Conservation (phyloP, 495 filamentous ascomycete species). For the Xylaria scruposa region DNA sequence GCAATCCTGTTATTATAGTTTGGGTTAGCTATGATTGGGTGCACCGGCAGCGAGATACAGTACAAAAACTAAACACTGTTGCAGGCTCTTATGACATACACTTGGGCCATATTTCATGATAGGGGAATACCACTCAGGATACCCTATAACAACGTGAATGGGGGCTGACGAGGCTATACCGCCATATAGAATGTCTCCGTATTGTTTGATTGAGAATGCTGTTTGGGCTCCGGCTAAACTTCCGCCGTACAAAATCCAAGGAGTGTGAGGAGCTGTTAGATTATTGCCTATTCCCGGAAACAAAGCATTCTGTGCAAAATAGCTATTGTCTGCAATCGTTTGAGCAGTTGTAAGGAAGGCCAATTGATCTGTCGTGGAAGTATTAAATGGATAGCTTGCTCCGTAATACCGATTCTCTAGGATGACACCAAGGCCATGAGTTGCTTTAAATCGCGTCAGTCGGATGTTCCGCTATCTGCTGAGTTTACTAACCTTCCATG, state of each 20-base stretch:
- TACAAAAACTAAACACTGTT: not conserved
- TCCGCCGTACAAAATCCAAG: slow-evolving; percentile 55
- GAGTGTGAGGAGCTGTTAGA: slow-evolving; percentile 47
- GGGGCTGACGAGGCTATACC: slow-evolving; percentile 52
- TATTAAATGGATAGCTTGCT: slow-evolving; percentile 48
- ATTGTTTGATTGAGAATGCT: slow-evolving; percentile 48
- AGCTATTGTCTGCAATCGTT: slow-evolving; percentile 55
- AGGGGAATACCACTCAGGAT: slow-evolving; percentile 46
- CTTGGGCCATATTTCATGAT: slow-evolving; percentile 39
- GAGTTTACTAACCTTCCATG: slow-evolving; percentile 40
- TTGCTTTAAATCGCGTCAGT: slow-evolving; percentile 32
- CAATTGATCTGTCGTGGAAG: slow-evolving; percentile 52
- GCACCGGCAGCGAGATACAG: not conserved
- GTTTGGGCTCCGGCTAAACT: slow-evolving; percentile 53
- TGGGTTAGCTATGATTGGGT: slow-evolving; percentile 30
- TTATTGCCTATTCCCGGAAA: slow-evolving; percentile 46
- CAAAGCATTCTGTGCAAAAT: slow-evolving; percentile 52
- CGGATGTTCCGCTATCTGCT: not conserved
- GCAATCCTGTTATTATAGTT: slow-evolving; percentile 39
- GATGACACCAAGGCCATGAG: slow-evolving; percentile 55
- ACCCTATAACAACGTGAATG: slow-evolving; percentile 44
- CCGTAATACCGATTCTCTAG: slow-evolving; percentile 57
- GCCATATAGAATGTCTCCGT: slow-evolving; percentile 52
- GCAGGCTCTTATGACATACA: slow-evolving; percentile 35
- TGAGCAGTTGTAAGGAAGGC: slow-evolving; percentile 55